Base-by-base conservation (phyloP, 2,329 filamentous ascomycete genomes). In the Alternaria sp. region DNA sequence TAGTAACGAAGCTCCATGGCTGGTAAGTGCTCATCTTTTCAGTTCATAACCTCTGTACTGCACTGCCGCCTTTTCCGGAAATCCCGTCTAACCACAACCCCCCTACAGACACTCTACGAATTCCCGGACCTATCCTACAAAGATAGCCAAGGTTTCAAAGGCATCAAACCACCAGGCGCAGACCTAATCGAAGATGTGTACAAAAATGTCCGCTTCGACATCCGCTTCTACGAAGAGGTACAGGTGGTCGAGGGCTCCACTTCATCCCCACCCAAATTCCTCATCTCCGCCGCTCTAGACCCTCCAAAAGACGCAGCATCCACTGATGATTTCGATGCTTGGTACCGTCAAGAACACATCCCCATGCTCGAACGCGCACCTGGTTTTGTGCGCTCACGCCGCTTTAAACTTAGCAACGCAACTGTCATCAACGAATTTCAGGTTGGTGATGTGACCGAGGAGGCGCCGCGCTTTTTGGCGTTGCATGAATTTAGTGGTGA, bases 191-290 rank as follows among this genome's bases (percentile, higher is more conserved):
- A 70, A 8, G 43, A 38, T 3, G 48, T 77, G 2, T 76, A 73
- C 55, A 65, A 54, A 54, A 67, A 74, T 38, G 61, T 63, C 22
- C 54, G 67, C 41, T 76, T 75, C 57, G 69, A 74, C 44, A 72
- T 67, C 3, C 56, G 72, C 30, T 76, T 75, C 49, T 75, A 67
- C 36, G 61, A 68, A 41, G 55, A 66, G 24, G 49, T 56, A 14
- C 59, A 62, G 8, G 12, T 28, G 4, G 38, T 41, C 20, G 14
- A 48, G 11, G 54, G 28, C 38, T n/a, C 34, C 18, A 11, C 28
- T 14, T 28, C 26, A 54, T 58, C 47, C 0, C 62, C 51, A 22
- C 61, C 62, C 2, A 66, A 56, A 9, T 65, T 64, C 26, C 36
- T 73, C 34, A 48, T 71, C 3, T 66, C 62, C 0, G 61, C 64